Evolutionary conservation across 768 basidiomycete species (phyloP), one percentile per base, ranked within the genome.

Genomic region (Glaciozyma martinii): DNA sequence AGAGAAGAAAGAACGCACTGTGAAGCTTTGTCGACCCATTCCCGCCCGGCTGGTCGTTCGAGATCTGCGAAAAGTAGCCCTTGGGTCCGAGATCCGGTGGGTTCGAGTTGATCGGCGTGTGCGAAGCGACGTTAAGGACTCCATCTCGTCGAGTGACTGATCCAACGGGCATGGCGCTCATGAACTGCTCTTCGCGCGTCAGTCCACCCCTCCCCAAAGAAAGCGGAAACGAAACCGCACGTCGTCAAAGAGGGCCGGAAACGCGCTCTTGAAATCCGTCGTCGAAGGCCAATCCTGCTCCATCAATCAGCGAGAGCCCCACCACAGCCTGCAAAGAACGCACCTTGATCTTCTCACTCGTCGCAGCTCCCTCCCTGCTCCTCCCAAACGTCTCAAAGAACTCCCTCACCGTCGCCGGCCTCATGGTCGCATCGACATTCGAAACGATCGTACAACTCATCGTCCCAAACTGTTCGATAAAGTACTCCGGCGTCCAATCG

Each of bases 81-180:
- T 57, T 55, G 75, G 82, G 55, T 72, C 88, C 87, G 85, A 91
- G 80, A 74, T 91, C 91, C 23, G 89, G 89, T 33, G 82, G 84
- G 60, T 90, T 77, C 0, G 85, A 83, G 71, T 89, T 89, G 18
- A 79, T 77, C 1, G 90, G 90, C 74, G 91, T 91, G 77, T 95
- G 90, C 1, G 90, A 87, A 8, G 89, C 87, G 37, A 98, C 81
- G 68, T 98, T 97, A 60, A 86, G 79, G 3, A 85, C 85, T 7
- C 94, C 93, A 73, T 98, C 91, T 42, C 88, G 84, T 58, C 91
- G 81, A n/a, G 90, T 89, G 75, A 88, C 92, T 74, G 86, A 86
- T 2, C 90, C 90, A 0, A 91, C 86, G 0, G 93, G 93, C 1
- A 95, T 85, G 5, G 86, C 85, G 21, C 81, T 77, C 67, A 82